Percentiles rank a stretch among this genome's conserved stretches.
Conservation (phyloP, 148 eudicot species). For the Chenopodium formosanum region DNA sequence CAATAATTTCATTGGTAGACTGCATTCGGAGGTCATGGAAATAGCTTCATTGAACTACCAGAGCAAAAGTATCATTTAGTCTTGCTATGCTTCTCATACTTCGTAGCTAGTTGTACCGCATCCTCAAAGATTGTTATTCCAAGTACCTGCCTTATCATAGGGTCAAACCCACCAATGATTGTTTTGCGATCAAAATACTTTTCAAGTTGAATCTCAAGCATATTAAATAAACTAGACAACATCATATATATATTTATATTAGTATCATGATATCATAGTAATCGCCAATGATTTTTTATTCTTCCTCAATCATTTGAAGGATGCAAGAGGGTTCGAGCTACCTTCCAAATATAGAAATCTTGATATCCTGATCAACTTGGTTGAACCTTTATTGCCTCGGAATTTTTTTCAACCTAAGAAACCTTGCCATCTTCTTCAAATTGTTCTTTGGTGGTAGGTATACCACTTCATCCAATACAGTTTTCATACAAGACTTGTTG, state of each 20-base stretch:
- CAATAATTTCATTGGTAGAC: background rate
- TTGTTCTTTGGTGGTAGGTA: background rate
- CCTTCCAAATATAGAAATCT: background rate
- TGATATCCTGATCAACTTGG: background rate
- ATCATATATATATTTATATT: background rate
- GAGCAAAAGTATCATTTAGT: background rate
- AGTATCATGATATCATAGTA: background rate
- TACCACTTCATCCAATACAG: background rate
- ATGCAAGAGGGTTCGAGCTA: background rate
- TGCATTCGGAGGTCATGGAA: background rate
- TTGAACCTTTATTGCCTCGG: background rate
- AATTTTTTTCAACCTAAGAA: background rate
- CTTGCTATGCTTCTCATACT: background rate
- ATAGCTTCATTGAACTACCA: background rate
- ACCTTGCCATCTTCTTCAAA: background rate
- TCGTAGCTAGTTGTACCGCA: too few species aligned
- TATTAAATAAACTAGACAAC: too few species aligned
- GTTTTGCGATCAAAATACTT: too few species aligned
- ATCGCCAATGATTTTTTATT: background rate
- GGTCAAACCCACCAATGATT: too few species aligned
- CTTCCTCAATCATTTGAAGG: background rate
- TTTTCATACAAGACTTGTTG: too few species aligned
- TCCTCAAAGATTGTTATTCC: too few species aligned
- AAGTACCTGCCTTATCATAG: too few species aligned
- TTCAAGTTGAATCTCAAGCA: too few species aligned